Base-by-base conservation (phyloP, 495 filamentous ascomycete genomes). In the Xylaria palmicola region DNA sequence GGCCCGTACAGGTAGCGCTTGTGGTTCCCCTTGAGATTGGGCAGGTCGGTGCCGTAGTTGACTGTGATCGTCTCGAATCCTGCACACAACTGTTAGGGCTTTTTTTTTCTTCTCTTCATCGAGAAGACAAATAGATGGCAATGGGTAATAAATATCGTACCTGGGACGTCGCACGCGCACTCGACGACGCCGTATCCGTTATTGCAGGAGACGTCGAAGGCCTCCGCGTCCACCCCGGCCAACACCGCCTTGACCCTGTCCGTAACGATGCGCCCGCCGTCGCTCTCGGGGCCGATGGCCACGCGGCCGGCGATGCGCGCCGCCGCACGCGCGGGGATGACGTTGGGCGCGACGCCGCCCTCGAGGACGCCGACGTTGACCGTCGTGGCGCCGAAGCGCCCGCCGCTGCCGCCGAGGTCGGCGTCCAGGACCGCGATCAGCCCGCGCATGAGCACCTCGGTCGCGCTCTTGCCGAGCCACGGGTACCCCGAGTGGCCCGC, bases 41-140 rank as follows among this genome's bases (percentile, higher is more conserved):
- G 89, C 32, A 97, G 86, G 74, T 98, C 93, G 9, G 93, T 98
- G 4, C 93, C 93, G 69, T 97, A 98, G 62, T 95, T 96, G 3
- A 91, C 90, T 0, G 89, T 85, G 10, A 85, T 86, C 0, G 85
- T 86, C 30, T 92, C 83, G 60, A 97, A 97, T 0, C 91, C 83
- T 83, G 30, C 19, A 20, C 12, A 7, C 7, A n/a, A n/a, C 45
- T 39, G 12, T 15, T 9, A 53, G 10, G 19, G 6, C n/a, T 27
- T 39, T 40, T 19, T 22, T n/a, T n/a, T n/a, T n/a, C n/a, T n/a
- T n/a, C n/a, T n/a, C n/a, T n/a, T n/a, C n/a, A 24, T 22, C 27
- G 7, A 5, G 17, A 48, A 8, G 3, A 62, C 13, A 29, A 6
- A 19, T 3, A 27, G 36, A 24, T 68, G 63, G 39, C 6, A 39